A percentile compares a stretch with the other conserved stretches of the same genome.
Evolutionary conservation across 225 moss, liverwort and hornwort species (phyloP).

Genomic region (Pseudisothecium myosuroides): DNA sequence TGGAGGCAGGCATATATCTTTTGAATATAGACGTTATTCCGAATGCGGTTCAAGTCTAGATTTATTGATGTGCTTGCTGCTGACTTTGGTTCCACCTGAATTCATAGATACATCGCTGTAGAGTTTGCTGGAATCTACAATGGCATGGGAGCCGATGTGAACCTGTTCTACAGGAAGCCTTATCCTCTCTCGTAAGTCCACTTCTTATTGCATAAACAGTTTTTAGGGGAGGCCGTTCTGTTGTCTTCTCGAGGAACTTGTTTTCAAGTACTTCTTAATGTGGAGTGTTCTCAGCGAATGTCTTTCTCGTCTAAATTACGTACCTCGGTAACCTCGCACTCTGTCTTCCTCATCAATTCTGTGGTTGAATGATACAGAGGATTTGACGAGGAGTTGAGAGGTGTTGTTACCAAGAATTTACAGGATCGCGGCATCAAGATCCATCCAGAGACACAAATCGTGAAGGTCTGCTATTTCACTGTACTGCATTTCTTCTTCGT

Average conservation of each 20-base stretch:
- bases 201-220: background rate
- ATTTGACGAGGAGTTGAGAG: conserved; percentile 68
- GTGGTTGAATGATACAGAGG: conserved; percentile 25
- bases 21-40: background rate
- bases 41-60: background rate
- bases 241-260: background rate
- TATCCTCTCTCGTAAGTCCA: conserved; percentile 39
- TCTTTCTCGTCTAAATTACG: background rate
- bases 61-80: background rate
- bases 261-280: background rate
- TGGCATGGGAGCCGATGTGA: conserved; percentile 80
- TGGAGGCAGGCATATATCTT: background rate
- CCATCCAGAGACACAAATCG: conserved; percentile 38
- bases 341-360: background rate
- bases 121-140: conserved; percentile 78
- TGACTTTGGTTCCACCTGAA: background rate
- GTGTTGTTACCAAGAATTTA: conserved; percentile 43
- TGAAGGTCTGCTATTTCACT: conserved; percentile 24
- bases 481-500: background rate
- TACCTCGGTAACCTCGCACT: background rate
- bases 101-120: conserved; percentile 70
- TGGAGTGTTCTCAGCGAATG: background rate
- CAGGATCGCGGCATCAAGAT: conserved; percentile 45
- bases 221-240: background rate
- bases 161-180: conserved; percentile 60